These are phyloP conservation scores for Phytophthora constricta DNA, from an alignment of 352 stramenopile species.

Conservation along the genomic window DNA sequence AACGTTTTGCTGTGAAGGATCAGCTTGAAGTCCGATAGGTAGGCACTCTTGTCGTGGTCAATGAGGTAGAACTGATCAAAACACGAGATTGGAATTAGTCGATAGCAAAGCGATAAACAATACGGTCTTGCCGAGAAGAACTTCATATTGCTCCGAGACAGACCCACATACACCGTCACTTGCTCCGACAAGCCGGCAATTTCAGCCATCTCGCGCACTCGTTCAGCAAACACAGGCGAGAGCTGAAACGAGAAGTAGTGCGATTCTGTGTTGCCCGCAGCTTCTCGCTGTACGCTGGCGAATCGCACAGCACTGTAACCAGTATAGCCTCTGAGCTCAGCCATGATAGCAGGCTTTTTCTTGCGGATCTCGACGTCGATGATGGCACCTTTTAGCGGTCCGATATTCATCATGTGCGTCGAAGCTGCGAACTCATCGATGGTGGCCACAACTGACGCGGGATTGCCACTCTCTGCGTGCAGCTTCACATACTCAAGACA, in stretches of 20 bases:
- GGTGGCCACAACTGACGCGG: slow-evolving; percentile 37
- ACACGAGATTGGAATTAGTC: not conserved
- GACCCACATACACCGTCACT: slow-evolving; percentile 41
- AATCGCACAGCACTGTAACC: slow-evolving; percentile 62
- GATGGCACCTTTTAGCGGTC: slow-evolving; percentile 8
- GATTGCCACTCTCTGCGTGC: slow-evolving; percentile 38
- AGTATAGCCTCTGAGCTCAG: slow-evolving; percentile 46
- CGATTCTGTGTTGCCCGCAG: slow-evolving; percentile 26
- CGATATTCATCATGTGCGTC: slow-evolving; percentile 51
- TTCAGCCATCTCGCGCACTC: slow-evolving; percentile 37
- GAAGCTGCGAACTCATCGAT: slow-evolving; percentile 44
- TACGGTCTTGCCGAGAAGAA: slow-evolving; percentile 39
- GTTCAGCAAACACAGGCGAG: slow-evolving; percentile 38
- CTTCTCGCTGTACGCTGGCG: slow-evolving; percentile 43
- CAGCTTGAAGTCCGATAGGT: slow-evolving; percentile 50
- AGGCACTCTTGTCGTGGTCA: slow-evolving; percentile 51
- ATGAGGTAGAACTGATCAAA: slow-evolving; percentile 52
- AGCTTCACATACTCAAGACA: slow-evolving; percentile 49
- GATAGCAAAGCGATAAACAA: too few species aligned
- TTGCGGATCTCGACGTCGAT: slow-evolving; percentile 46
- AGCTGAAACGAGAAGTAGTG: slow-evolving; percentile 63
- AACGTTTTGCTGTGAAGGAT: slow-evolving; percentile 46
- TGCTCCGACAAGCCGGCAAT: slow-evolving; percentile 46
- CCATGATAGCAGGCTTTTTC: slow-evolving; percentile 46
- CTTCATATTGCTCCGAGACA: slow-evolving; percentile 31